Percentiles rank a stretch among this genome's conserved stretches.
phyloP scores from a whole-genome alignment of 306 rosid genomes.

The Senna tora region DNA sequence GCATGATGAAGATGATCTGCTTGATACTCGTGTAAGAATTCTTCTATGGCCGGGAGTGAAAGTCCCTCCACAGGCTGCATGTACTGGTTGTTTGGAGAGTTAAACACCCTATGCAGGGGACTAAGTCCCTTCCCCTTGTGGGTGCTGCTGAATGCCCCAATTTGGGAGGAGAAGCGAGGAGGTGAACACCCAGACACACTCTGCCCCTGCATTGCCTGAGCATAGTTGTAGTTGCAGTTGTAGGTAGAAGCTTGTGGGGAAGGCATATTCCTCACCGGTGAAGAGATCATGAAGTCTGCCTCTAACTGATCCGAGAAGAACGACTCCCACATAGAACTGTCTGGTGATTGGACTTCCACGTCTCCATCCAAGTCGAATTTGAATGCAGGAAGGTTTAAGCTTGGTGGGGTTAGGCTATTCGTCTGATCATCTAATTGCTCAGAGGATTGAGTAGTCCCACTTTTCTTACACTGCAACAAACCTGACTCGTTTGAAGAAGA shows the following conservation, averaged over 20 bases:
- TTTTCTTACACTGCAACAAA: slow-evolving; percentile 47
- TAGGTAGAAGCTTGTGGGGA: slow-evolving; percentile 57
- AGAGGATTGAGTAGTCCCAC: slow-evolving; percentile 33
- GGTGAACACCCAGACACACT: slow-evolving; percentile 68
- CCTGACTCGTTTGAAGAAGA: slow-evolving; percentile 53
- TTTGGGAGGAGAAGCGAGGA: slow-evolving; percentile 57
- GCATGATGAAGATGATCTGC: slow-evolving; percentile 27
- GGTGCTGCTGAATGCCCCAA: slow-evolving; percentile 61
- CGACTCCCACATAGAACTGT: slow-evolving; percentile 80
- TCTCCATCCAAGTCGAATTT: slow-evolving; percentile 77
- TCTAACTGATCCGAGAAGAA: slow-evolving; percentile 78
- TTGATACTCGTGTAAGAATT: slow-evolving; percentile 71
- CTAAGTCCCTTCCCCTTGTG: slow-evolving; percentile 84
- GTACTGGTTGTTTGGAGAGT: slow-evolving; percentile 70
- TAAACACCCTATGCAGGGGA: slow-evolving; percentile 80
- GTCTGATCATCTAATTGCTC: slow-evolving; percentile 54
- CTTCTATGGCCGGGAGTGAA: slow-evolving; percentile 66
- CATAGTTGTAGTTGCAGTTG: slow-evolving; percentile 54
- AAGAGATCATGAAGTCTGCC: slow-evolving; percentile 80
- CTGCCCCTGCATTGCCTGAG: slow-evolving; percentile 62
- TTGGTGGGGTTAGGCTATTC: slow-evolving; percentile 57
- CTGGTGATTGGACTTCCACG: slow-evolving; percentile 79
- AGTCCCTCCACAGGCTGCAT: slow-evolving; percentile 60
- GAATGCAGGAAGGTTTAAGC: slow-evolving; percentile 64
- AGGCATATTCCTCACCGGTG: slow-evolving; percentile 70